A percentile compares a stretch with the other conserved stretches of the same genome.
Conservation (phyloP, 2,329 filamentous ascomycete species). For the Calonectria pseudoturangicola region DNA sequence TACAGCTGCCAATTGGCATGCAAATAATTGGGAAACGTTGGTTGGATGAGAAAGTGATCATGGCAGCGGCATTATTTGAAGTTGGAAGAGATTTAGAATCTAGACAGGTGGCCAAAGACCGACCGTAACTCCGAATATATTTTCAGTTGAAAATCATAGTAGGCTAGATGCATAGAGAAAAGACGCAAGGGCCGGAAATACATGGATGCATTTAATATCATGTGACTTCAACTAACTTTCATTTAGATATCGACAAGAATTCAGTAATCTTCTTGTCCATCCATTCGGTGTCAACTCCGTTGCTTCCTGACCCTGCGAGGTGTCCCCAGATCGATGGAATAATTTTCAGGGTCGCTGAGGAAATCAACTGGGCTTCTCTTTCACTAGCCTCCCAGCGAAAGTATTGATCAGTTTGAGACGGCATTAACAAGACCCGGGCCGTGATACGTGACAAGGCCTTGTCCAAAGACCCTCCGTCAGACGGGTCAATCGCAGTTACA, state of each 20-base stretch:
- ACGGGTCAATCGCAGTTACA: constrained; percentile 50
- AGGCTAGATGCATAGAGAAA: too few species aligned
- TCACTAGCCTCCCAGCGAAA: constrained; percentile 69
- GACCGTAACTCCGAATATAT: too few species aligned
- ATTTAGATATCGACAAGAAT: constrained; percentile 47
- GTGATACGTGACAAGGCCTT: constrained; percentile 75
- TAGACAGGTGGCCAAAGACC: neutral
- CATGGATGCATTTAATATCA: neutral
- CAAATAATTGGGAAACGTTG: constrained; percentile 56
- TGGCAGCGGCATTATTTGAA: constrained; percentile 53
- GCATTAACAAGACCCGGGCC: constrained; percentile 77
- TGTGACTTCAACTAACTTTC: neutral
- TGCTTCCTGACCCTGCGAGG: constrained; percentile 58
- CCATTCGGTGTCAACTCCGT: constrained; percentile 55
- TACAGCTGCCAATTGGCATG: constrained; percentile 56
- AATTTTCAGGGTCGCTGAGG: constrained; percentile 54
- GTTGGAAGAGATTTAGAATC: constrained; percentile 30
- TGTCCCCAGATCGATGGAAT: constrained; percentile 63
- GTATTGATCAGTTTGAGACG: constrained; percentile 79
- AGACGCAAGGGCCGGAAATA: too few species aligned
- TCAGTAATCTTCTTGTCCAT: constrained; percentile 56
- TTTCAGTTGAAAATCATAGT: too few species aligned
- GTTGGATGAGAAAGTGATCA: constrained; percentile 50
- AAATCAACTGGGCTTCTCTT: constrained; percentile 56
- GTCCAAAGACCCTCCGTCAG: constrained; percentile 61